Conservation (phyloP, 345 rosid species). For the Populus ilicifolia region DNA sequence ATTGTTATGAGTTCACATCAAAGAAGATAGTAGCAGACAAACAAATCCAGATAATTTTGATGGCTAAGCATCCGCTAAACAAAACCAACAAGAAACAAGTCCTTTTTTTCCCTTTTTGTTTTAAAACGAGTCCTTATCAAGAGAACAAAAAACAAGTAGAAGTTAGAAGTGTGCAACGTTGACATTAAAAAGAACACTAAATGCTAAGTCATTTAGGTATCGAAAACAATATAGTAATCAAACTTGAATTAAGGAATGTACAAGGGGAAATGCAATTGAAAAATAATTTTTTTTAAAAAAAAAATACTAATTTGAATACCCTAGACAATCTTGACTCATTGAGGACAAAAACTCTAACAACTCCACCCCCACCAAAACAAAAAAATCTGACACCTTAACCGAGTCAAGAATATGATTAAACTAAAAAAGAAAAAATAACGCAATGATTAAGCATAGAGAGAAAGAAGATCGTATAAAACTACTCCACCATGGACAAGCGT, state of each 20-base stretch:
- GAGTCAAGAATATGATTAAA: no score
- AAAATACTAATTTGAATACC: background rate
- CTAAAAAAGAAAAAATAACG: no score
- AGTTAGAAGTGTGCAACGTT: background rate
- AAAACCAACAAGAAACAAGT: background rate
- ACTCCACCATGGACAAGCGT: no score
- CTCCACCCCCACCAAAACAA: no score
- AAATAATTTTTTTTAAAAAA: background rate
- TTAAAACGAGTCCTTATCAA: conserved; percentile 4
- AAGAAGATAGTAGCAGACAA: conserved; percentile 2
- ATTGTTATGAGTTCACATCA: conserved; percentile 7
- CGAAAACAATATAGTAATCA: background rate
- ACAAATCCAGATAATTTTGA: background rate
- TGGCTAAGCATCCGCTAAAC: background rate
- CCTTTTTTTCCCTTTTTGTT: no score
- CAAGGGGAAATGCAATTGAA: background rate
- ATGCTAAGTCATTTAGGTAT: background rate
- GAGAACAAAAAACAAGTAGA: background rate
- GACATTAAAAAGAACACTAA: background rate
- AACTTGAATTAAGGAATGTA: background rate
- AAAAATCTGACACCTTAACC: no score
- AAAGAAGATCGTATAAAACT: no score
- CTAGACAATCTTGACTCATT: background rate
- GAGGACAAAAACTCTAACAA: background rate
- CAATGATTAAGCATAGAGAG: no score